A percentile compares a stretch with the other conserved stretches of the same genome.
phyloP scores from a whole-genome alignment of 2,329 filamentous ascomycete species.

The Teratosphaeria pseudoeucalypti region DNA sequence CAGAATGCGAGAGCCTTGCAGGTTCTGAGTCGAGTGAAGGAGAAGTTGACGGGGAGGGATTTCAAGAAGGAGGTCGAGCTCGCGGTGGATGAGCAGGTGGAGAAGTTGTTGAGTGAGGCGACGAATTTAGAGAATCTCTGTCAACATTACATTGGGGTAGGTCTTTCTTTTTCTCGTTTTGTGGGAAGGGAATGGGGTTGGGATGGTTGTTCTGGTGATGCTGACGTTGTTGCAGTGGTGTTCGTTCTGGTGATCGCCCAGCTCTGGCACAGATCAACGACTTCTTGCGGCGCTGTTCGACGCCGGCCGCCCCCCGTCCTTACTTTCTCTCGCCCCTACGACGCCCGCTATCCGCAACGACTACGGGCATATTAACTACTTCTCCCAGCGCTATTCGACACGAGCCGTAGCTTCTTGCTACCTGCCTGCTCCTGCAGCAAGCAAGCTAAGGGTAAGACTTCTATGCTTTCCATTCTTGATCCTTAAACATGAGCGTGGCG shows the following conservation, averaged over 20 bases:
- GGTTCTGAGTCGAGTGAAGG: slow-evolving; percentile 81
- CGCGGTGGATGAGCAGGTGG: slow-evolving; percentile 76
- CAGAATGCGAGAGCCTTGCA: slow-evolving; percentile 91
- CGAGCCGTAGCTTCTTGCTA: not conserved
- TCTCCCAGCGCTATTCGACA: not conserved
- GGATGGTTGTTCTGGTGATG: not conserved
- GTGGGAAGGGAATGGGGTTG: not conserved
- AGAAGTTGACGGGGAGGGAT: slow-evolving; percentile 89
- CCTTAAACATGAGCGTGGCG: not conserved
- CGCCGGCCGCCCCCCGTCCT: not conserved
- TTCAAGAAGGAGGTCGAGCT: slow-evolving; percentile 82
- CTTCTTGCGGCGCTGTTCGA: not conserved
- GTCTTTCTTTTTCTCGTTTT: not conserved
- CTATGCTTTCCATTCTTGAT: not conserved
- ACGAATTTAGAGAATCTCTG: slow-evolving; percentile 96
- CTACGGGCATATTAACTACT: not conserved
- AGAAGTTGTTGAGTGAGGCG: slow-evolving; percentile 87
- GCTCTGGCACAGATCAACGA: not conserved
- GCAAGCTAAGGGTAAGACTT: not conserved
- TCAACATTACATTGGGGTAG: slow-evolving; percentile 82
- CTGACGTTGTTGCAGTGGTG: slow-evolving; percentile 3
- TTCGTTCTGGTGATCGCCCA: slow-evolving; percentile 4
- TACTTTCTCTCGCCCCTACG: not conserved
- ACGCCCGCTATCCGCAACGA: not conserved
- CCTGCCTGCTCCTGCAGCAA: not conserved